These are phyloP conservation scores for Coniophora puteana DNA, from an alignment of 1,284 basidiomycete genomes.

Conservation along the genomic window DNA sequence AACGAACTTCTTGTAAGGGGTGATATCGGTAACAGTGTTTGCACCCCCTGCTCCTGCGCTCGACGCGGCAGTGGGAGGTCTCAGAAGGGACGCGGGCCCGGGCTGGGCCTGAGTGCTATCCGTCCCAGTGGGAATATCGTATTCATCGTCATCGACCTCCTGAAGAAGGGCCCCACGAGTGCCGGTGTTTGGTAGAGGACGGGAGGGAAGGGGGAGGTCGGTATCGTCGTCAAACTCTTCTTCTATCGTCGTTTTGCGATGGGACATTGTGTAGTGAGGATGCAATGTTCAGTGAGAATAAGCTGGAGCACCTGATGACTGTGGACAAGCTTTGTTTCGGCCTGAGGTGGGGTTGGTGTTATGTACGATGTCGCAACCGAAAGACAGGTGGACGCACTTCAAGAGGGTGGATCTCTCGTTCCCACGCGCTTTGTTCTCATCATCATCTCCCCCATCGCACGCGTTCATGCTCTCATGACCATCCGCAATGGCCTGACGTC, in stretches of 20 bases:
- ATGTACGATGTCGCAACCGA: no score
- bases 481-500: no score
- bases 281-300: no score
- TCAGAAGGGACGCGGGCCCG: constrained; percentile 45
- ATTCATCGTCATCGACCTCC: constrained; percentile 56
- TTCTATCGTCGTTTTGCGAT: constrained; percentile 51
- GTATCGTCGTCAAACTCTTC: constrained; percentile 89
- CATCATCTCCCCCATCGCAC: no score
- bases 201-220: constrained; percentile 69
- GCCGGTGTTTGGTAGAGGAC: constrained; percentile 65
- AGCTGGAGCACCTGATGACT: no score
- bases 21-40: constrained; percentile 62
- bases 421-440: no score
- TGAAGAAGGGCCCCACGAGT: constrained; percentile 71
- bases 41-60: constrained; percentile 18
- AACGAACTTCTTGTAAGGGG: constrained; percentile 74
- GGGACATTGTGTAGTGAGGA: constrained; percentile 61
- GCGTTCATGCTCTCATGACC: no score
- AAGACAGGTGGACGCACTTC: no score
- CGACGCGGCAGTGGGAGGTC: constrained; percentile 20
- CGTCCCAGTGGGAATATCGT: constrained; percentile 27
- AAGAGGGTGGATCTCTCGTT: no score
- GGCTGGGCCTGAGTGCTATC: constrained; percentile 1
- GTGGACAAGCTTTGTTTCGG: no score
- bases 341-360: no score